Conservation (phyloP, 768 basidiomycete genomes). For the Boletus sp. region DNA sequence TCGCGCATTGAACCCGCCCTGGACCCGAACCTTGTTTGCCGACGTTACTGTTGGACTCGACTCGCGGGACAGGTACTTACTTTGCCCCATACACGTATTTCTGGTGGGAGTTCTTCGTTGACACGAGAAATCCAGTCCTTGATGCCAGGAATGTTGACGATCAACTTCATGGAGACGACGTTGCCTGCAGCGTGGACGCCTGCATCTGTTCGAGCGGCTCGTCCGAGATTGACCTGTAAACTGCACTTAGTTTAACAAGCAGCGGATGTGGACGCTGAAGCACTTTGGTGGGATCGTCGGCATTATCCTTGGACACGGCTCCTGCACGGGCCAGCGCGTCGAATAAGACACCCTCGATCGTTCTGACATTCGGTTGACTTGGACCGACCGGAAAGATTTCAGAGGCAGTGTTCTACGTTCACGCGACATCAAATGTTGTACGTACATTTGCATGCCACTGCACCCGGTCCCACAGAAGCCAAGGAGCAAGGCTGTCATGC, state of each 20-base stretch:
- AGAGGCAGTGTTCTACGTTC: neutral
- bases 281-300: slow-evolving; percentile 86
- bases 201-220: slow-evolving; percentile 94
- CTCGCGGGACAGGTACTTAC: slow-evolving; percentile 39
- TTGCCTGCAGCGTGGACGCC: slow-evolving; percentile 98
- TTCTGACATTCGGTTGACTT: slow-evolving; percentile 68
- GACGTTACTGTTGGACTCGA: neutral
- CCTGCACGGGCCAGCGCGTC: slow-evolving; percentile 85
- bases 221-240: slow-evolving; percentile 71
- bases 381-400: neutral
- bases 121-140: slow-evolving; percentile 66
- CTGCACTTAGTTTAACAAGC: neutral
- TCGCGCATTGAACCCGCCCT: slow-evolving; percentile 81
- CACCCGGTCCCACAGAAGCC: slow-evolving; percentile 93
- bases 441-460: slow-evolving; percentile 96
- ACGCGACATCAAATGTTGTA: slow-evolving; percentile 7
- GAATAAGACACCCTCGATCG: slow-evolving; percentile 90
- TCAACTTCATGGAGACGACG: slow-evolving; percentile 88
- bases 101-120: slow-evolving; percentile 85
- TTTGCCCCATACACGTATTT: slow-evolving; percentile 91
- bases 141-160: slow-evolving; percentile 68
- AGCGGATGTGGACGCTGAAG: neutral
- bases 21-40: slow-evolving; percentile 54
- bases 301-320: slow-evolving; percentile 92
- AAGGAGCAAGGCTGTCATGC: slow-evolving; percentile 77